Evolutionary conservation across 441 rosid species (phyloP).

Genomic region (Pelargonium myrrhifolium): DNA sequence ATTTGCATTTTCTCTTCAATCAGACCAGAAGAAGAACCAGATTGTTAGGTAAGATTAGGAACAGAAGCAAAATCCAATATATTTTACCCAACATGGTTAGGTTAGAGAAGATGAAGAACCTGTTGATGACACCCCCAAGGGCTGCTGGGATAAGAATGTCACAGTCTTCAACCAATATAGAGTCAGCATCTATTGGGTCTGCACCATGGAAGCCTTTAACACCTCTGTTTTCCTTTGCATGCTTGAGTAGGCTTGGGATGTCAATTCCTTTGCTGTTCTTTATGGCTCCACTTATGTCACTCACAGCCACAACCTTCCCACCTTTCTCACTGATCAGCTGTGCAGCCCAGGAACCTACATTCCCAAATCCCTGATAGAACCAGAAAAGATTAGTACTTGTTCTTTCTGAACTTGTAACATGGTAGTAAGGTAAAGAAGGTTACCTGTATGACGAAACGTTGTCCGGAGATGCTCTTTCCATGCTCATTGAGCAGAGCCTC

Average conservation of each 20-base stretch:
- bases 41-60: too few species aligned
- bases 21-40: neutral
- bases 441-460: conserved; percentile 87
- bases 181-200: conserved; percentile 56
- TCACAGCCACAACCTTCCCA: conserved; percentile 82
- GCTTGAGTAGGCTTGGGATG: conserved; percentile 45
- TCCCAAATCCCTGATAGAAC: conserved; percentile 72
- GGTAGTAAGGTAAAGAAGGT: neutral
- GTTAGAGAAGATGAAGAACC: conserved; percentile 29
- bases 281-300: conserved; percentile 83
- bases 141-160: conserved; percentile 96
- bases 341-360: conserved; percentile 93
- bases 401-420: too few species aligned
- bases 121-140: conserved; percentile 86
- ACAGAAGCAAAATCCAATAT: too few species aligned
- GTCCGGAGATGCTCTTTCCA: conserved; percentile 60
- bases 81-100: neutral
- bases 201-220: conserved; percentile 61
- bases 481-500: conserved; percentile 88
- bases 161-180: conserved; percentile 67
- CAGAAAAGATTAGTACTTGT: neutral
- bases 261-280: conserved; percentile 69
- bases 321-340: conserved; percentile 76
- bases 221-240: conserved; percentile 52
- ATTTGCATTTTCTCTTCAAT: conserved; percentile 74